phyloP scores from a whole-genome alignment of 2,329 filamentous ascomycete genomes.

The Fusarium decemcellulare region DNA sequence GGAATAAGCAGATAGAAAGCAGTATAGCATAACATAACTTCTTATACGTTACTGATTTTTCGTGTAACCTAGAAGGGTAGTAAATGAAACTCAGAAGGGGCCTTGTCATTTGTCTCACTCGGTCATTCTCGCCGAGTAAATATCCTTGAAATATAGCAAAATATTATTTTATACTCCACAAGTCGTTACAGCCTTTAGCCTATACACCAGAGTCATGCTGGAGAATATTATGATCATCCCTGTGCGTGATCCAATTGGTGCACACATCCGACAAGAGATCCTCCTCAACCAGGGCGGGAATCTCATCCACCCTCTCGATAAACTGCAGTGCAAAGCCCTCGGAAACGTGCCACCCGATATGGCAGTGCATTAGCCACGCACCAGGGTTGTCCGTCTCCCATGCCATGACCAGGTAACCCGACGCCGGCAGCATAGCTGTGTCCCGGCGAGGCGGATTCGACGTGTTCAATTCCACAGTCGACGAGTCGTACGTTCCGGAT shows the following conservation, averaged over 20 bases:
- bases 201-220: slow-evolving; percentile 2
- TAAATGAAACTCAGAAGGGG: too few relatives aligned
- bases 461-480: slow-evolving; percentile 15
- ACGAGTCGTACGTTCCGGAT: slow-evolving; percentile 17
- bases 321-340: slow-evolving; percentile 34
- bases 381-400: slow-evolving; percentile 66
- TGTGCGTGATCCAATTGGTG: neutral
- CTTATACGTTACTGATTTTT: too few relatives aligned
- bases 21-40: too few relatives aligned
- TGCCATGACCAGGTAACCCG: slow-evolving; percentile 64
- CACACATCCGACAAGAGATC: neutral
- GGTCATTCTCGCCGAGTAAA: too few relatives aligned
- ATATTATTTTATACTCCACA: too few relatives aligned
- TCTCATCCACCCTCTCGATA: slow-evolving; percentile 20
- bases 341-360: slow-evolving; percentile 51
- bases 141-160: too few relatives aligned
- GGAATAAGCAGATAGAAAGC: too few relatives aligned
- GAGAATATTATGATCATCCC: neutral
- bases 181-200: neutral
- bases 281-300: neutral
- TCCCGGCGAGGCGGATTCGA: slow-evolving; percentile 68
- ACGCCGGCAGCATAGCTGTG: slow-evolving; percentile 61
- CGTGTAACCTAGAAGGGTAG: too few relatives aligned
- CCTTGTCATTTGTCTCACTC: too few relatives aligned
- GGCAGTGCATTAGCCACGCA: slow-evolving; percentile 65